Base-by-base conservation (phyloP, 2,329 filamentous ascomycete genomes). In the Penicillium sp. region DNA sequence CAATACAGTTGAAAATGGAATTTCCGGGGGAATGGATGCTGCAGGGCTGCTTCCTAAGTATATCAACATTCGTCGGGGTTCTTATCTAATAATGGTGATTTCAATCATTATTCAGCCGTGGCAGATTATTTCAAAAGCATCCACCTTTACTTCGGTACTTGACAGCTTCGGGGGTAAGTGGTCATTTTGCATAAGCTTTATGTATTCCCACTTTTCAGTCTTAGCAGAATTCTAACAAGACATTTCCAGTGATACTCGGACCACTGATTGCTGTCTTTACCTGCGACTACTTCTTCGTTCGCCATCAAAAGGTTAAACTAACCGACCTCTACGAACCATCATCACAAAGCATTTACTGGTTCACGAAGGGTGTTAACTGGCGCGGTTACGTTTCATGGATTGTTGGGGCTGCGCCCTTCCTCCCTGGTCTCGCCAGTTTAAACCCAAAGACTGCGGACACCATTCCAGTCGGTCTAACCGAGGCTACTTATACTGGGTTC, bases 61-160 rank as follows among this genome's bases (percentile, higher is more conserved):
- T 62, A 74, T 84, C 66, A 83, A 82, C 63, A 83, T 84, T 60
- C 71, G 81, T 2, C 76, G 82, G 3, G 82, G 82, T 1, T 74
- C 75, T 1, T 80, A 80, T n/a, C 58, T 61, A 26, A 74, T 72
- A 3, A 67, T 77, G 0, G 62, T 79, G 5, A 65, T 81, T 3
- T 74, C 71, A 16, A 75, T 79, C 35, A 70, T 71, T 0, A 71
- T 79, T 51, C 77, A 77, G 58, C 81, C 81, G 0, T 84, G 81
- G 81, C 68, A 82, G 56, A 70, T 83, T 0, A 67, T 83, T 3
- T 71, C 73, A 7, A 73, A 69, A 0, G 77, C 79, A 1, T 66
- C 70, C 9, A 76, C 74, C 0, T 81, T 82, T 66, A 74, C 80
- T 59, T 71, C 66, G 23, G 78, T 80, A 1, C 65, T 81, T 16